A percentile compares a stretch with the other conserved stretches of the same genome.
Conservation (phyloP, 768 basidiomycete species). For the Trametopsis cervina region DNA sequence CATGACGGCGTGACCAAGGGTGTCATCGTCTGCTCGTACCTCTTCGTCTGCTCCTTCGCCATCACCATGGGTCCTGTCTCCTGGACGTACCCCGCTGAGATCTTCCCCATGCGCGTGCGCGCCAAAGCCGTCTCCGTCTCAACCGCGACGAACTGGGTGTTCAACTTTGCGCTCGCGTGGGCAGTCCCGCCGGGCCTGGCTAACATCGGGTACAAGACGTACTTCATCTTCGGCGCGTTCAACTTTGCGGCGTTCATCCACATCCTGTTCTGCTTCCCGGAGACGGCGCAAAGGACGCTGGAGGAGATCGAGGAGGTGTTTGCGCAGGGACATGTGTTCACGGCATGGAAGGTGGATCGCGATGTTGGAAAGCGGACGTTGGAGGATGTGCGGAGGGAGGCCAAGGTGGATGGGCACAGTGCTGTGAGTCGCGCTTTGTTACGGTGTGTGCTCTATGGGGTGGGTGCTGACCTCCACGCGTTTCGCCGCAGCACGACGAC, state of each 20-base stretch:
- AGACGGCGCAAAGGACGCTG: constrained; percentile 64
- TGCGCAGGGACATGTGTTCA: constrained; percentile 56
- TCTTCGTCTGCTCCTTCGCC: constrained; percentile 71
- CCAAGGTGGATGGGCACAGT: constrained; percentile 10
- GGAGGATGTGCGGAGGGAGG: constrained; percentile 32
- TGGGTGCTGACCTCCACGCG: background rate
- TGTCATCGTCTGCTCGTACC: constrained; percentile 71
- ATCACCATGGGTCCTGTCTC: constrained; percentile 66
- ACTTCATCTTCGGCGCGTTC: constrained; percentile 75
- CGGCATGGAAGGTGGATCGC: constrained; percentile 62
- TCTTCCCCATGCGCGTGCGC: constrained; percentile 63
- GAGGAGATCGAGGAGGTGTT: constrained; percentile 81
- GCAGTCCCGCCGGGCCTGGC: constrained; percentile 67
- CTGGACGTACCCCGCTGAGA: constrained; percentile 60
- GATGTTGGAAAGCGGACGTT: constrained; percentile 59
- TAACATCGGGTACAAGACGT: constrained; percentile 66
- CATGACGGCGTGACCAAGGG: constrained; percentile 55
- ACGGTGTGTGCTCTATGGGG: background rate
- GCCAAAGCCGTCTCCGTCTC: constrained; percentile 50
- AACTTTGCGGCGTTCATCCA: constrained; percentile 68
- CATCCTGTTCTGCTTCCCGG: constrained; percentile 75
- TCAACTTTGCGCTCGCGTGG: constrained; percentile 71
- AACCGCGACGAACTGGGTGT: constrained; percentile 32
- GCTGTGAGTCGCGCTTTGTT: background rate
- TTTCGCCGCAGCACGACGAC: constrained; percentile 1